Base-by-base conservation (phyloP, 2,329 filamentous ascomycete genomes). In the Xylariaceae sp. region DNA sequence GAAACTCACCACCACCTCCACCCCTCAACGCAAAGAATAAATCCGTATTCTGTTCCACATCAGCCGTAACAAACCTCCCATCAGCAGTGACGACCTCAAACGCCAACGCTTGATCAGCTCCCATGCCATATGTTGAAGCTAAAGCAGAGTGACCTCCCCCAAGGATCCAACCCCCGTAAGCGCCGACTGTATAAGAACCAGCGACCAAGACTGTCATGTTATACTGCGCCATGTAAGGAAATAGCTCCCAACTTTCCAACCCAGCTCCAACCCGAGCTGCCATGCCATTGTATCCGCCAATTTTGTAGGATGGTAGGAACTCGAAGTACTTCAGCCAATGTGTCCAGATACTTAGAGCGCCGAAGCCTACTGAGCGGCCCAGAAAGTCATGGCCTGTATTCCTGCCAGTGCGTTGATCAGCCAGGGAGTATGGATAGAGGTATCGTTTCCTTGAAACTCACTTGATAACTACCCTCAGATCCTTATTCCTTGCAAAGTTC, bases 11-110 rank as follows among this genome's bases (percentile, higher is more conserved):
- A 31, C 76, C 48, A 66, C 79, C 77, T 2, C 79, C 77, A 11
- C 77, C 77, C 38, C 71, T 67, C 4, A 81, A 63, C 2, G 80
- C 80, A 73, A 77, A 84, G 64, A 78, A 82, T 6, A 83, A 65
- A 48, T 83, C 80, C 0, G 68, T 55, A 51, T 82, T 75, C 30
- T 75, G 59, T 2, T 67, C 62, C 17, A 64, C 68, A 40, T 70
- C 71, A 1, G 76, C 78, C 5, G 67, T 73, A 1, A 80, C 55
- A 19, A 75, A 62, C 6, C 66, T 49, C 0, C 78, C 78, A 39
- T 67, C 62, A 0, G 71, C 75, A 11, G 73, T 75, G 3, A 81
- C 67, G 2, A 76, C 72, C 39, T 75, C 64, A 47, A 69, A 66
- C 22, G 73, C 68, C 5, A 81, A 60, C 1, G 72, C 69, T 49